A percentile compares a stretch with the other conserved stretches of the same genome.
Evolutionary conservation across 1,284 basidiomycete genomes (phyloP).

Genomic region (Taiwanofungus camphoratus): DNA sequence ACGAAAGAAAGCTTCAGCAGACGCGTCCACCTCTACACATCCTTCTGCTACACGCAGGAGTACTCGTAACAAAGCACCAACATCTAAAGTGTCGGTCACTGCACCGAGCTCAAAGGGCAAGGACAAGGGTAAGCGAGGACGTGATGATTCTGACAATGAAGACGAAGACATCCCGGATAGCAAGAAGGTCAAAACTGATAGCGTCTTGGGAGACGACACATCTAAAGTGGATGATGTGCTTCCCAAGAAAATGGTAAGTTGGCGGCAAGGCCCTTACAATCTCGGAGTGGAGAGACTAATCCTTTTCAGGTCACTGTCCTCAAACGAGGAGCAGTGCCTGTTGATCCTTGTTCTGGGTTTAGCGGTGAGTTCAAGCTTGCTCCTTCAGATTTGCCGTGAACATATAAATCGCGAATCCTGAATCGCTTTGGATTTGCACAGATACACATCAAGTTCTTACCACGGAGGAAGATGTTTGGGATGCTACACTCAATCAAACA

Average conservation of each 20-base stretch:
- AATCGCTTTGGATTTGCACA: slow-evolving; percentile 23
- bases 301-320: slow-evolving; percentile 44
- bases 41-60: too few relatives aligned
- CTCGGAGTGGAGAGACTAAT: slow-evolving; percentile 6
- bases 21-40: too few relatives aligned
- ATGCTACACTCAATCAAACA: slow-evolving; percentile 69
- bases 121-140: slow-evolving; percentile 23
- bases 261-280: slow-evolving; percentile 1
- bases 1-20: too few relatives aligned
- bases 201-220: slow-evolving; percentile 19
- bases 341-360: slow-evolving; percentile 44
- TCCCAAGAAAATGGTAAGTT: slow-evolving; percentile 31
- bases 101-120: slow-evolving; percentile 19
- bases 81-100: slow-evolving; percentile 8
- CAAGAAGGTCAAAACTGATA: slow-evolving; percentile 37
- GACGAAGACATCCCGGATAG: slow-evolving; percentile 25
- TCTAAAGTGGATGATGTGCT: slow-evolving; percentile 18
- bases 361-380: slow-evolving; percentile 37
- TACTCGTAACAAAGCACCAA: slow-evolving; percentile 12
- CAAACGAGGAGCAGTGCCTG: slow-evolving; percentile 55
- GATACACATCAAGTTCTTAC: slow-evolving; percentile 53
- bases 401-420: not conserved
- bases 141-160: slow-evolving; percentile 20
- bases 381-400: not conserved
- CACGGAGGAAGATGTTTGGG: slow-evolving; percentile 46